Conservation (phyloP, 176 grass and related monocot species). For the Triticum turgidum region DNA sequence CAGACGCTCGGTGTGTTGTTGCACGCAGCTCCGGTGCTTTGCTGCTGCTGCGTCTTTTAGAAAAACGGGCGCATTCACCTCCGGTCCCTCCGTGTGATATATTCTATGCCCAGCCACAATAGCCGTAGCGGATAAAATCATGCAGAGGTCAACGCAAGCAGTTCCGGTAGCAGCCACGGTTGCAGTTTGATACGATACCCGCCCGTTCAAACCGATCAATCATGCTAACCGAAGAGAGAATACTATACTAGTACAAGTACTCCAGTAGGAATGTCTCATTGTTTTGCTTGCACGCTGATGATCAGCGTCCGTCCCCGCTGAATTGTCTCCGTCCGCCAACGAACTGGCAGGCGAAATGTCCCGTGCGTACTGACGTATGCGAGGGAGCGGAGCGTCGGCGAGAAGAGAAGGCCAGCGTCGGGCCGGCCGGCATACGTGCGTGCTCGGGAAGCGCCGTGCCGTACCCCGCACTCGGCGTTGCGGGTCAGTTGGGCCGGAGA, state of each 20-base stretch:
- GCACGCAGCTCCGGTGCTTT: background rate
- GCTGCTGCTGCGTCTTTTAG: background rate
- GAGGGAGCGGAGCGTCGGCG: background rate
- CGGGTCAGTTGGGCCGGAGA: background rate
- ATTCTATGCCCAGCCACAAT: no score
- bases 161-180: background rate
- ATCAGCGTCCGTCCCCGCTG: background rate
- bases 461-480: background rate
- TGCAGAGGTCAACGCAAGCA: background rate
- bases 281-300: background rate
- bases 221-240: slow-evolving; percentile 7
- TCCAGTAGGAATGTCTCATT: no score
- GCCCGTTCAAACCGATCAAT: background rate
- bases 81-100: background rate
- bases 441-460: background rate
- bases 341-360: slow-evolving; percentile 9
- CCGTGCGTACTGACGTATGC: background rate
- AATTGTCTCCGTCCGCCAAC: slow-evolving; percentile 29
- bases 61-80: background rate
- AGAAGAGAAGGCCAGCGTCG: no score
- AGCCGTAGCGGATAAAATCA: background rate
- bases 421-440: no score
- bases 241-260: no score
- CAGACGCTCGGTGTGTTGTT: background rate
- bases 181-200: background rate